phyloP scores from a whole-genome alignment of 192 early-diverging fungal species.

The Funneliformis geosporum region DNA sequence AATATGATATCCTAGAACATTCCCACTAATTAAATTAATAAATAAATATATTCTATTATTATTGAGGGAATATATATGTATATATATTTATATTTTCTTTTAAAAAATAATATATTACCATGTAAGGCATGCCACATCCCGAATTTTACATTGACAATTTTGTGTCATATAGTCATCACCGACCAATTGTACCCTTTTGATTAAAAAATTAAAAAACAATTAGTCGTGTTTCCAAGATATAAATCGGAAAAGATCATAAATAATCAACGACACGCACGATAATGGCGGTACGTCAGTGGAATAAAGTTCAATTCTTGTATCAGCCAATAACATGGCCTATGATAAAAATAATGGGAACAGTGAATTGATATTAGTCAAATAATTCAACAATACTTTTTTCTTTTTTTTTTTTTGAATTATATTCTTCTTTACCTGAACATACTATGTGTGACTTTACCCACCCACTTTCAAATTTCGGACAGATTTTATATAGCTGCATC shows the following conservation, averaged over 20 bases:
- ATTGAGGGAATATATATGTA: not conserved
- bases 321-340: slow-evolving; percentile 67
- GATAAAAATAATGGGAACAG: not conserved
- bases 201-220: not conserved
- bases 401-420: not conserved
- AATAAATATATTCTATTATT: slow-evolving; percentile 8
- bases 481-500: slow-evolving; percentile 3
- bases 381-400: not conserved
- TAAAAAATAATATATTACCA: slow-evolving; percentile 48
- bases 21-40: slow-evolving; percentile 54
- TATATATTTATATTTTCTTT: not conserved
- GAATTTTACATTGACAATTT: slow-evolving; percentile 70
- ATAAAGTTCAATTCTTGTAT: slow-evolving; percentile 70
- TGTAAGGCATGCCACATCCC: slow-evolving; percentile 67
- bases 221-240: not conserved
- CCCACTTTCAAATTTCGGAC: not conserved
- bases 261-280: slow-evolving; percentile 53
- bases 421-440: not conserved
- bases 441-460: not conserved
- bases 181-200: slow-evolving; percentile 59
- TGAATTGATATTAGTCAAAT: slow-evolving; percentile 8
- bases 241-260: slow-evolving; percentile 23
- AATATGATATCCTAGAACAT: slow-evolving; percentile 78
- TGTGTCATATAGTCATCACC: slow-evolving; percentile 70
- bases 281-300: slow-evolving; percentile 74